phyloP scores from a whole-genome alignment of 2,329 filamentous ascomycete genomes.

The Aspergillus sp. region DNA sequence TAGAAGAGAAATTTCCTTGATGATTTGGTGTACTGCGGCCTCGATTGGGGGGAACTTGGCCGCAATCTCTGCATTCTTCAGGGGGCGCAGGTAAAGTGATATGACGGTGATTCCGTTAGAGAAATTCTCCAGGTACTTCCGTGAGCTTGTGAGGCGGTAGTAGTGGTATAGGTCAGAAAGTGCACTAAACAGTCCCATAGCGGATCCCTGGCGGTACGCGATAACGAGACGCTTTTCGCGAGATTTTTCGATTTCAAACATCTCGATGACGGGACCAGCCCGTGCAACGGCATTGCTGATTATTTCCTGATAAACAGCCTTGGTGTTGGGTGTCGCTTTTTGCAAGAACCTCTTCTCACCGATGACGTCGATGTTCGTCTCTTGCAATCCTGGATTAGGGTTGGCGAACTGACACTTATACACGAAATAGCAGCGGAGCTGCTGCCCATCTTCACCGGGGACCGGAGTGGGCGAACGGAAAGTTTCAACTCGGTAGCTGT shows the following conservation, averaged over 20 bases:
- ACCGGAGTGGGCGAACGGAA: conserved; percentile 88
- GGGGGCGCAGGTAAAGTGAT: conserved; percentile 86
- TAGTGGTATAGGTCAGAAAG: conserved; percentile 97
- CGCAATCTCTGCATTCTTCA: conserved; percentile 57
- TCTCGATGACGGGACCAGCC: conserved; percentile 93
- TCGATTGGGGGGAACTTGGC: conserved; percentile 75
- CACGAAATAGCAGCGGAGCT: conserved; percentile 96
- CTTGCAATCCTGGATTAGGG: conserved; percentile 67
- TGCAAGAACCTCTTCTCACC: conserved; percentile 91
- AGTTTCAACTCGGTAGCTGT: conserved; percentile 90
- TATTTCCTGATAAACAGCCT: conserved; percentile 91
- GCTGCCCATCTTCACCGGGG: conserved; percentile 71
- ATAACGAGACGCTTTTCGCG: conserved; percentile 92
- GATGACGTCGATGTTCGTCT: conserved; percentile 88
- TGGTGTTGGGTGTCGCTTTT: conserved; percentile 94
- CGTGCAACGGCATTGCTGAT: conserved; percentile 80
- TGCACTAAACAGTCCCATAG: conserved; percentile 90
- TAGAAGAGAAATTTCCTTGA: conserved; percentile 93
- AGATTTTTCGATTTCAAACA: conserved; percentile 90
- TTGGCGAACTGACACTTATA: conserved; percentile 93
- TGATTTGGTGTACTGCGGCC: conserved; percentile 96
- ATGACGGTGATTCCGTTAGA: conserved; percentile 97
- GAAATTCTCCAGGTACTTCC: conserved; percentile 99
- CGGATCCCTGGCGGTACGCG: conserved; percentile 90
- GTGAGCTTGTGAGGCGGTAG: conserved; percentile 92